Evolutionary conservation across 2,329 filamentous ascomycete species (phyloP), one percentile per base, ranked within the genome.

Genomic region (Diaporthe helianthi): DNA sequence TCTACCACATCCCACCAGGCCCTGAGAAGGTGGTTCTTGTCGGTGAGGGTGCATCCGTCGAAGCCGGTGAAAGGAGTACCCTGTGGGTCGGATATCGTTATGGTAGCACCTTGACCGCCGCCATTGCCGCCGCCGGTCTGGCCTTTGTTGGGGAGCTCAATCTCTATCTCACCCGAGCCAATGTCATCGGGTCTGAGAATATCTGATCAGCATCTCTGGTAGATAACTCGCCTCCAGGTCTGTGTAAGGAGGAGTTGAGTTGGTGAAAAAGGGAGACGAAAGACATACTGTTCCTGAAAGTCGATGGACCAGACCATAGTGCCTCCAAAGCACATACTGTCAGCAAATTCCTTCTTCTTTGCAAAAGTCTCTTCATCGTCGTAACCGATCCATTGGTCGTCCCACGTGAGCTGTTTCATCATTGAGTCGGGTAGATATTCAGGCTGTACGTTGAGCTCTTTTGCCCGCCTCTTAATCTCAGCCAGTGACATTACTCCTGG

Each of bases 401-500:
- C 73, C 71, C 72, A 78, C 8, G 71, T 71, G 53, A 77, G 63
- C 22, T 75, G 31, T 68, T 78, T 79, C 71, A 78, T 75, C 71
- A 74, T 73, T 22, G 74, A 51, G 55, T 22, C 41, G 19, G 41
- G 12, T 13, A 19, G 29, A 29, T 38, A 33, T 5, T 53, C 51
- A 8, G 24, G 47, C 24, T 51, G 17, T n/a, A 52, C 36, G n/a
- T 38, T 29, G 17, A 38, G n/a, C 3, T 71, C 64, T 4, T 66
- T 26, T n/a, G 80, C 78, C 0, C 78, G n/a, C 0, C 73, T 51
- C 36, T 78, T 54, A 29, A 80, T 79, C 71, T 80, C 78, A 0
- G 71, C 49, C 0, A 77, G 68, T 0, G 77, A 78, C 70, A 80
- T 74, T 1, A 79, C 76, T 2, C 80, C 79, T 0, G 55, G 69